phyloP scores from a whole-genome alignment of 306 rosid genomes.

The Ormosia emarginata region DNA sequence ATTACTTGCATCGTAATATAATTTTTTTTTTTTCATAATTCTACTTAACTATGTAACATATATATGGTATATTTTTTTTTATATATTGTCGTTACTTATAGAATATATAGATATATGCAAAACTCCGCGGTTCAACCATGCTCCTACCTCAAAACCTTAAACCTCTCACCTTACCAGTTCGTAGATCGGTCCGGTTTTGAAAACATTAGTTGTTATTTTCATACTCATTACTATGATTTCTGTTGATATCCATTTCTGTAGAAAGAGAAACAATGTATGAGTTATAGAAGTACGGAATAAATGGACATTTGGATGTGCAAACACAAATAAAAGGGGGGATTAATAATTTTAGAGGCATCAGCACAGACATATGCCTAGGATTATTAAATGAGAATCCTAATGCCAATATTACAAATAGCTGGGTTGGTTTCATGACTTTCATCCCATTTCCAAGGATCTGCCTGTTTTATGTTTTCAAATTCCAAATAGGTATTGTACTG shows the following conservation, averaged over 20 bases:
- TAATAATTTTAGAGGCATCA: not conserved
- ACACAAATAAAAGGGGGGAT: not conserved
- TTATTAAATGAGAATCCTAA: not conserved
- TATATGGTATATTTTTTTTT: too few species aligned
- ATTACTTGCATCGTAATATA: too few species aligned
- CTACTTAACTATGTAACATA: too few species aligned
- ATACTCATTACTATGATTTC: not conserved
- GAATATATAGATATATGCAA: too few species aligned
- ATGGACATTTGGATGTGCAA: not conserved
- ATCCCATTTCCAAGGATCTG: not conserved
- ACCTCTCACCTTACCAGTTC: not conserved
- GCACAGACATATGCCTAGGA: not conserved
- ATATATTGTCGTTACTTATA: too few species aligned
- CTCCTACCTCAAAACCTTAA: not conserved
- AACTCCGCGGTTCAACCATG: not conserved
- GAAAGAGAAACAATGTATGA: not conserved
- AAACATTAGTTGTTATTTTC: not conserved
- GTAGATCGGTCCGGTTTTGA: not conserved
- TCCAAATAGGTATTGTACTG: not conserved
- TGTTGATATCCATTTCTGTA: conserved; percentile 12
- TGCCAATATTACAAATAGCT: not conserved
- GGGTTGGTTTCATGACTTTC: not conserved
- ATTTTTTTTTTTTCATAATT: not conserved
- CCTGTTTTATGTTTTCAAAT: not conserved
- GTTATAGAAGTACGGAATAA: not conserved